Evolutionary conservation across 805 yeast genomes (phyloP), one percentile per base, ranked within the genome.

Genomic region (Scheffersomyces ergatensis): DNA sequence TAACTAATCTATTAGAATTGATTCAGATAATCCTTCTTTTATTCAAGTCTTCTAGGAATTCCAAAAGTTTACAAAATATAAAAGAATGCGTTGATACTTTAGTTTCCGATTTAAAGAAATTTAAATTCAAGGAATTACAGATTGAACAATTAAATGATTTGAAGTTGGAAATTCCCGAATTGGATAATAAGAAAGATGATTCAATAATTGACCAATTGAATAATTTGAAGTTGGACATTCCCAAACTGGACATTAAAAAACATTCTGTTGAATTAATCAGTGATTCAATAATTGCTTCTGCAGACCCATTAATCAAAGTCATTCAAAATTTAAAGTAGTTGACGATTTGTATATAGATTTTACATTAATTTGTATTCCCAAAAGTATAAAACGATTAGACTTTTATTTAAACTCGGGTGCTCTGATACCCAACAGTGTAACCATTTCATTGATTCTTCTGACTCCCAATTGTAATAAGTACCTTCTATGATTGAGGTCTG

Each of bases 391-490:
- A n/a, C n/a, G n/a, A n/a, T n/a, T n/a, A n/a, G n/a, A n/a, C 8
- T 26, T 26, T 21, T 29, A 31, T 14, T 37, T 37, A 13, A 36
- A 37, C 17, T 36, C 32, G 17, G 43, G 42, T 7, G 31, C 20
- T 9, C 45, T 47, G 4, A 55, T 19, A 3, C 63, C 62, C 43
- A 58, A 27, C 37, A 58, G 38, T 21, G 49, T 42, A 16, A 56
- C 46, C 60, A 56, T 57, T 38, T 58, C 55, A 41, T 59, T 55
- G 16, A 58, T 57, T 38, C 46, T 44, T 8, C 50, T 48, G 7
- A 63, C 54, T 1, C 74, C 76, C 19, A 53, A 48, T 33, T 53
- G 62, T 39, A 69, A 56, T 44, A 70, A 52, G 45, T 70, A 70
- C 42, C 59, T 62, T 38, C 74, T 47, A 33, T 68, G 69, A 15